A percentile compares a stretch with the other conserved stretches of the same genome.
These are phyloP conservation scores for Aspergillus transmontanensis DNA, from an alignment of 2,329 filamentous ascomycete species.

Conservation along the genomic window DNA sequence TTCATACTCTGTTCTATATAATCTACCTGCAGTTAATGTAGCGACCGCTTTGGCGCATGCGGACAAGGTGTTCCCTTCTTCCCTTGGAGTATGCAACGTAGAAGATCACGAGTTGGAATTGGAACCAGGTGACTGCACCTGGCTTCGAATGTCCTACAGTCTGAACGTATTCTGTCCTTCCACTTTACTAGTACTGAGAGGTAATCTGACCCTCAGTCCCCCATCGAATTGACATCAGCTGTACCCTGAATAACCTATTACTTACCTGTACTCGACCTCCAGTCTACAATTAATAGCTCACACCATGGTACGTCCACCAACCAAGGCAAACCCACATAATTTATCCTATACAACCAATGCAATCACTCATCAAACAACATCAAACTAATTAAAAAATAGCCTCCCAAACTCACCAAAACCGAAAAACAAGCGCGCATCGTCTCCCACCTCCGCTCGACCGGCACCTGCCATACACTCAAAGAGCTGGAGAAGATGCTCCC, in stretches of 20 bases:
- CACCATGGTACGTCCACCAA: slow-evolving; percentile 9
- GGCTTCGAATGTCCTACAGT: not conserved
- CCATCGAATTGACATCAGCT: not conserved
- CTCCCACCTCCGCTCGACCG: slow-evolving; percentile 61
- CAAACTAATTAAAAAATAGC: slow-evolving; percentile 19
- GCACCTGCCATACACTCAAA: slow-evolving; percentile 66
- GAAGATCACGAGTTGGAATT: not conserved
- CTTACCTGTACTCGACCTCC: not conserved
- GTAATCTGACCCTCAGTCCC: not conserved
- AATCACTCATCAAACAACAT: not conserved
- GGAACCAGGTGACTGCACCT: not conserved
- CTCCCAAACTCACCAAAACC: slow-evolving; percentile 59
- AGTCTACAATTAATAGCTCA: not conserved
- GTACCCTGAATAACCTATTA: not conserved
- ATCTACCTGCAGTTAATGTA: not conserved
- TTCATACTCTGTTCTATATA: not conserved
- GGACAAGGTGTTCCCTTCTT: not conserved
- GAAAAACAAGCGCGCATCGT: slow-evolving; percentile 62
- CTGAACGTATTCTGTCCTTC: not conserved
- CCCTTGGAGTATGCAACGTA: not conserved
- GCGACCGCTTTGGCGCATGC: not conserved
- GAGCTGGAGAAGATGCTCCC: slow-evolving; percentile 68
- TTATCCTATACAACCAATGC: not conserved
- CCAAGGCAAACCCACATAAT: not conserved
- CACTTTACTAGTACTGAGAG: not conserved